Percentiles rank a stretch among this genome's conserved stretches.
phyloP scores from a whole-genome alignment of 1,139 yeast species.

The Yarrowia galli region DNA sequence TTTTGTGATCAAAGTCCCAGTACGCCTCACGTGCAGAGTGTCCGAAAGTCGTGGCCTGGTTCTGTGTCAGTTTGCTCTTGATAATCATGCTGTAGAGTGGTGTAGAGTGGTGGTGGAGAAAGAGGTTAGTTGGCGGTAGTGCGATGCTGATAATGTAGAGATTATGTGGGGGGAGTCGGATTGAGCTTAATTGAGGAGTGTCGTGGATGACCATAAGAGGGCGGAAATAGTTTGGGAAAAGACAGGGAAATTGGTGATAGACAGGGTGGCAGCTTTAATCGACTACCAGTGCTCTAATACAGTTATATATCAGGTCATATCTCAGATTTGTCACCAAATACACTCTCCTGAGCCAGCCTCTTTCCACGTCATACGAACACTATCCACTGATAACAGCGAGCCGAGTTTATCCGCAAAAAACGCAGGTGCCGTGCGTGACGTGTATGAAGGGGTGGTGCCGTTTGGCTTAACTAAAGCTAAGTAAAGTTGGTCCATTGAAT shows the following conservation, averaged over 20 bases:
- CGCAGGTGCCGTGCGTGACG: conserved; percentile 3
- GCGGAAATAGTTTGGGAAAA: not conserved
- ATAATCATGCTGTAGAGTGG: conserved; percentile 18
- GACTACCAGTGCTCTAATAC: too few relatives aligned
- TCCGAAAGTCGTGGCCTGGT: not conserved
- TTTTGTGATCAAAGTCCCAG: conserved; percentile 24
- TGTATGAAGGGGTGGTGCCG: not conserved
- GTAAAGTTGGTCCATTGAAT: too few relatives aligned
- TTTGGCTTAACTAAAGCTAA: not conserved
- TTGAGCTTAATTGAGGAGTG: not conserved
- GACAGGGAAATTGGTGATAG: not conserved
- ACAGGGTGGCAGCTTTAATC: not conserved
- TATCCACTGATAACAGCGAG: not conserved
- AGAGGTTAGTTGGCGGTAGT: conserved; percentile 17
- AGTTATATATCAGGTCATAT: too few relatives aligned
- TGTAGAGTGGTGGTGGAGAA: not conserved
- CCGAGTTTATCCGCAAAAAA: not conserved
- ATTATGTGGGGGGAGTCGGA: conserved; percentile 2
- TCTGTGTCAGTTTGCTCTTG: conserved; percentile 11
- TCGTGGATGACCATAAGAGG: too few relatives aligned
- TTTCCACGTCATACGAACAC: conserved; percentile 7
- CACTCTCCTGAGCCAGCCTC: too few relatives aligned
- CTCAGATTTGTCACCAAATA: too few relatives aligned
- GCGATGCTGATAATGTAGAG: conserved; percentile 33
- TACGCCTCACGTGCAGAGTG: conserved; percentile 7